Conservation (phyloP, 2,329 filamentous ascomycete species). For the Penicillium sp. region DNA sequence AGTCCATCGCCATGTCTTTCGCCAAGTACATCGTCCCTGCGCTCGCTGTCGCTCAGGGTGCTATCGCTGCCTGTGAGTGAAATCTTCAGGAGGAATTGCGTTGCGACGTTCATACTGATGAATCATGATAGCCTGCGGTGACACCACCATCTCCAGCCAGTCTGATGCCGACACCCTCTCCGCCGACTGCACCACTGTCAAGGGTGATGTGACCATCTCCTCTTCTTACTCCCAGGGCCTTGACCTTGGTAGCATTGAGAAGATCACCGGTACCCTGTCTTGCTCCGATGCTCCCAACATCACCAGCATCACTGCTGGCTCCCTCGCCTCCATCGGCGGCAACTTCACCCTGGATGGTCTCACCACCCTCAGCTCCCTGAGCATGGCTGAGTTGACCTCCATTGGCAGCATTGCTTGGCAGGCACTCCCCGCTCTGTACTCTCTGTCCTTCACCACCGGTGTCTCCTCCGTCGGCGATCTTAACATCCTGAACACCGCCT, state of each 20-base stretch:
- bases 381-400: conserved; percentile 63
- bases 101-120: not conserved
- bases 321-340: conserved; percentile 66
- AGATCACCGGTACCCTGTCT: conserved; percentile 59
- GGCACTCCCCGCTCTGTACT: conserved; percentile 66
- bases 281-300: conserved; percentile 60
- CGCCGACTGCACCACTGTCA: conserved; percentile 65
- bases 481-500: conserved; percentile 80
- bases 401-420: conserved; percentile 70
- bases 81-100: too few relatives aligned
- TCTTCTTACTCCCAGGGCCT: conserved; percentile 63
- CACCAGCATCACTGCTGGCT: conserved; percentile 60
- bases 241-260: conserved; percentile 59
- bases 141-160: conserved; percentile 57
- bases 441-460: conserved; percentile 61
- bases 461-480: conserved; percentile 69
- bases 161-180: conserved; percentile 63
- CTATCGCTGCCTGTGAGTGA: conserved; percentile 45
- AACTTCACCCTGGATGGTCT: conserved; percentile 69
- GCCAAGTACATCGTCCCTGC: conserved; percentile 58
- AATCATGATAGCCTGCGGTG: conserved; percentile 9
- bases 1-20: conserved; percentile 48
- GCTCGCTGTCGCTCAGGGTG: conserved; percentile 55
- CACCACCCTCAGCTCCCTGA: conserved; percentile 67
- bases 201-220: conserved; percentile 60